A percentile compares a stretch with the other conserved stretches of the same genome.
Evolutionary conservation across 1,284 basidiomycete species (phyloP).

Genomic region (Ceratobasidium theobromae): DNA sequence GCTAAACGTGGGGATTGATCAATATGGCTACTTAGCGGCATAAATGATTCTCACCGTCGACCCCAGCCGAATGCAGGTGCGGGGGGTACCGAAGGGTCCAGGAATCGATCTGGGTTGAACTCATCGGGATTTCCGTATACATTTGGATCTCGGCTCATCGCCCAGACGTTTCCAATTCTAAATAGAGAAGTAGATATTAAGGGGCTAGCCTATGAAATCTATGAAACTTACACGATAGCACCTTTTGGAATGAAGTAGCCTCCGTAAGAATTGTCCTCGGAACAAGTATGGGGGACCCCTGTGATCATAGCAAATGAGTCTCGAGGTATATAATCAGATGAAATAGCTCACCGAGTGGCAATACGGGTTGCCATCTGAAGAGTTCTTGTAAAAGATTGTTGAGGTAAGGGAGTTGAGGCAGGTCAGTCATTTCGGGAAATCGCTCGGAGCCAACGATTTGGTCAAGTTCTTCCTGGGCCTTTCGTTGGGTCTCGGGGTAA

Average conservation of each 20-base stretch:
- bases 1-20: not conserved
- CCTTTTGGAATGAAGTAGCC: constrained; percentile 47
- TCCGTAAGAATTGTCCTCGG: constrained; percentile 43
- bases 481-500: constrained; percentile 32
- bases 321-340: too few species aligned
- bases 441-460: constrained; percentile 29
- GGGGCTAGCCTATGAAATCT: not conserved
- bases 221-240: not conserved
- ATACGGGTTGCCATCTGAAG: constrained; percentile 27
- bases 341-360: not conserved
- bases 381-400: constrained; percentile 28
- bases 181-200: too few species aligned
- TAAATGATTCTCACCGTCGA: not conserved
- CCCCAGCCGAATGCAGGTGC: constrained; percentile 17
- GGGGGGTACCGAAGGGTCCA: constrained; percentile 9
- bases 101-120: constrained; percentile 14
- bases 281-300: constrained; percentile 44
- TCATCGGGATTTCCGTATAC: constrained; percentile 4
- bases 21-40: not conserved
- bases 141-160: not conserved
- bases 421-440: constrained; percentile 27
- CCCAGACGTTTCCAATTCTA: too few species aligned
- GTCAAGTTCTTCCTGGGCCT: too few species aligned
- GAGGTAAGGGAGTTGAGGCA: constrained; percentile 31
- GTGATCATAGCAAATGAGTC: too few species aligned